These are phyloP conservation scores for Fusarium liriodendri DNA, from an alignment of 2,329 filamentous ascomycete species.

Conservation along the genomic window DNA sequence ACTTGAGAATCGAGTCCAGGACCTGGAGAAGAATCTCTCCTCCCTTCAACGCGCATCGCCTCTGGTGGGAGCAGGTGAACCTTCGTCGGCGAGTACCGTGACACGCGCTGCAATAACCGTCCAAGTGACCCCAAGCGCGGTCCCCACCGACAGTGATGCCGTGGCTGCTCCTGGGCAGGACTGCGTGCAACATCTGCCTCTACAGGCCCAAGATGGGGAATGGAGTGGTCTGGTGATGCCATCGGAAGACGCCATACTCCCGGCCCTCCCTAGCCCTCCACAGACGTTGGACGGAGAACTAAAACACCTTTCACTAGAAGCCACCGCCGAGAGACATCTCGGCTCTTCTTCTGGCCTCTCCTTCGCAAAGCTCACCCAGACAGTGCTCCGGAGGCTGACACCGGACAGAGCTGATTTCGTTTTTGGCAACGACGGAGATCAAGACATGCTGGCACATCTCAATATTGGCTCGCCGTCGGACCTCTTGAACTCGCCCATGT, in stretches of 20 bases:
- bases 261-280: neutral
- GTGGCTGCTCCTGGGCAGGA: neutral
- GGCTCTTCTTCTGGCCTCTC: conserved; percentile 58
- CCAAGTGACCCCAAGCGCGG: neutral
- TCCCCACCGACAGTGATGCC: neutral
- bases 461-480: conserved; percentile 42
- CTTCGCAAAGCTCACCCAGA: conserved; percentile 57
- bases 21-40: conserved; percentile 28
- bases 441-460: conserved; percentile 7
- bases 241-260: conserved; percentile 11
- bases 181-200: neutral
- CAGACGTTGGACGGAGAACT: conserved; percentile 48
- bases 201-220: neutral
- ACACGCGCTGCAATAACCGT: neutral
- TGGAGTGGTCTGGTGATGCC: neutral
- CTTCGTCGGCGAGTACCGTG: neutral
- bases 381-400: conserved; percentile 53
- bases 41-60: neutral
- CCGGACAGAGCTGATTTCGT: conserved; percentile 57
- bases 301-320: conserved; percentile 54
- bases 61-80: neutral
- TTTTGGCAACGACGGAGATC: conserved; percentile 43
- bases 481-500: conserved; percentile 36
- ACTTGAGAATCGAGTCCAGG: conserved; percentile 42
- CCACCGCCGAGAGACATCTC: conserved; percentile 56